Evolutionary conservation across 2,329 filamentous ascomycete species (phyloP).

Genomic region (Penicillium hordei): DNA sequence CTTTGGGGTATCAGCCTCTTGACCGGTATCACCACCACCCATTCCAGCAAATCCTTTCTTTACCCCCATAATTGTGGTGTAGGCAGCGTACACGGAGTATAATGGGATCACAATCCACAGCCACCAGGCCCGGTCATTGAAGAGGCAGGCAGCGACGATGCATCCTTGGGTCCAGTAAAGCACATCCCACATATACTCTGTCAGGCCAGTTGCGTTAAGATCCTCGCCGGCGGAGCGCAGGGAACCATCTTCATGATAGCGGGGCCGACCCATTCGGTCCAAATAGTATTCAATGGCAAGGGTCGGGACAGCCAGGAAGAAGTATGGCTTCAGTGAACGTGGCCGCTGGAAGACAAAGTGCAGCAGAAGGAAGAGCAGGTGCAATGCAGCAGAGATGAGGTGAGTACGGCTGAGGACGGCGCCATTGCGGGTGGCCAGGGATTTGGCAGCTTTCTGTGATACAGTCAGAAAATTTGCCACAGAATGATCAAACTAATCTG

Average conservation of each 20-base stretch:
- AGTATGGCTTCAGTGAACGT: constrained; percentile 65
- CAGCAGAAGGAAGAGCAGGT: constrained; percentile 71
- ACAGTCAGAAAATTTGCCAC: constrained; percentile 4
- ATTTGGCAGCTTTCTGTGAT: constrained; percentile 52
- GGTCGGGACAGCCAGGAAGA: constrained; percentile 70
- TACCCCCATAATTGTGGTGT: constrained; percentile 49
- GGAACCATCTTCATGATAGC: constrained; percentile 63
- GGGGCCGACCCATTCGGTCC: constrained; percentile 79
- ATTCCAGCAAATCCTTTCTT: constrained; percentile 46
- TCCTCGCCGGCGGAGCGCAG: constrained; percentile 81
- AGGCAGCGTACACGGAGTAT: constrained; percentile 50
- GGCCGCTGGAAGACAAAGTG: constrained; percentile 65
- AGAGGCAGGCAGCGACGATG: constrained; percentile 67
- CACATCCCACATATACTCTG: constrained; percentile 97
- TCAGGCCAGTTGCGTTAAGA: constrained; percentile 80
- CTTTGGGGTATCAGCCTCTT: constrained; percentile 29
- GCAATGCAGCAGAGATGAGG: constrained; percentile 69
- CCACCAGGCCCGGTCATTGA: constrained; percentile 80
- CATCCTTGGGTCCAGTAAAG: constrained; percentile 91
- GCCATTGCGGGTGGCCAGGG: constrained; percentile 75
- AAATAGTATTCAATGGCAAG: constrained; percentile 81
- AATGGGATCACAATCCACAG: constrained; percentile 54
- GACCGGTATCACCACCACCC: constrained; percentile 32
- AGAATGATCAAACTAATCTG: background rate
- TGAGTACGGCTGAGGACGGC: constrained; percentile 78